Base-by-base conservation (phyloP, 352 stramenopile species). In the Phytophthora brassicae region DNA sequence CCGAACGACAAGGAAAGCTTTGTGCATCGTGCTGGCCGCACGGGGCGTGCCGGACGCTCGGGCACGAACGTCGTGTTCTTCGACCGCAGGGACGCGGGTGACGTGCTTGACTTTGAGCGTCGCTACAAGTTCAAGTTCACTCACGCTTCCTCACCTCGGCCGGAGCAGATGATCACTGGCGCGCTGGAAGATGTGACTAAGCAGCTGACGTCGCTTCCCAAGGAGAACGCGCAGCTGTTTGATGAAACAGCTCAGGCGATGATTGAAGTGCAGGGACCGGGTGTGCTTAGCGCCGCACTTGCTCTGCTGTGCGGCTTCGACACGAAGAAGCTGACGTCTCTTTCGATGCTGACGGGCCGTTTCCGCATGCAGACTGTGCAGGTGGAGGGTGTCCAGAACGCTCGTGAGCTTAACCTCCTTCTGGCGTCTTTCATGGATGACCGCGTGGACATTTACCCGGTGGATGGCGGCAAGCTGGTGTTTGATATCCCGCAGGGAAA, bases 1-100 rank as follows among this genome's bases (percentile, higher is more conserved):
- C 94, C 94, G 6, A 90, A 83, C 65, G 92, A 98, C 72, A 93
- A 95, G 64, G 94, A 98, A 64, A 97, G 86, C 51, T 98, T 98
- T 56, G 89, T 98, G 39, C 95, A 98, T 66, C 90, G 95, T 29
- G 90, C 88, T 19, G 93, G 93, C 16, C 86, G 93, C 47, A 97
- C 93, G 4, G 92, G 92, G 14, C 84, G 93, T 38, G 93, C 93
- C 12, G 84, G 89, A 44, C 86, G 84, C 33, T 84, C 73, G 23
- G 86, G 86, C 26, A 90, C 81, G 29, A 92, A 92, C 73, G 94
- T 89, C 28, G 76, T 99, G 39, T 89, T 92, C 60, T 92, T 92
- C 35, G 86, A 95, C 57, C 74, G 77, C 46, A 72, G 66, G 24
- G 82, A 93, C 36, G 55, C 75, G 3, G 45, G 69, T 46, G 84